Conservation (phyloP, 1,139 yeast species). For the Taiozyma sp. region DNA sequence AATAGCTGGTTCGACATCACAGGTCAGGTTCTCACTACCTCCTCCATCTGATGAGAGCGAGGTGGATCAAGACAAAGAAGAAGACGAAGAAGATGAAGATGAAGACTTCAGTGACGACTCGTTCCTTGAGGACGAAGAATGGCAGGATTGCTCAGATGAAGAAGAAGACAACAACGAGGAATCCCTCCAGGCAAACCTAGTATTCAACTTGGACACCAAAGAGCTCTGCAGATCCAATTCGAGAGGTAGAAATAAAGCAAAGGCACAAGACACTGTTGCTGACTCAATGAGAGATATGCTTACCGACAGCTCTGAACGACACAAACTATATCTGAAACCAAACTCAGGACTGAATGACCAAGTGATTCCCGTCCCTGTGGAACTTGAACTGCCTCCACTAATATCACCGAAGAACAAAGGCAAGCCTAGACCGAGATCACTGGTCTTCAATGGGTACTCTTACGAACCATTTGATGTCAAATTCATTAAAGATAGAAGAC, state of each 20-base stretch:
- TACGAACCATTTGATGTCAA: slow-evolving; percentile 21
- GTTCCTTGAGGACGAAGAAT: not conserved
- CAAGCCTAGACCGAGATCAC: slow-evolving; percentile 20
- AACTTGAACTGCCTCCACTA: slow-evolving; percentile 30
- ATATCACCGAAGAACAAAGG: slow-evolving; percentile 29
- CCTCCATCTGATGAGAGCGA: slow-evolving; percentile 6
- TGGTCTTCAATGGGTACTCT: slow-evolving; percentile 19
- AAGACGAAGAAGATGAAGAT: slow-evolving; percentile 9
- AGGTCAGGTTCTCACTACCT: slow-evolving; percentile 27
- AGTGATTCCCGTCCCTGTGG: slow-evolving; percentile 31
- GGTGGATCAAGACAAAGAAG: slow-evolving; percentile 5
- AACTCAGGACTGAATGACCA: slow-evolving; percentile 30
- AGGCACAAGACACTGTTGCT: slow-evolving; percentile 7
- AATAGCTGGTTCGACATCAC: slow-evolving; percentile 23
- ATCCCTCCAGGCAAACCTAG: slow-evolving; percentile 24
- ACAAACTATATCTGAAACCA: slow-evolving; percentile 27
- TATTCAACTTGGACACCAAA: slow-evolving; percentile 24
- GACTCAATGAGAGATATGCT: slow-evolving; percentile 16
- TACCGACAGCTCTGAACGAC: slow-evolving; percentile 16
- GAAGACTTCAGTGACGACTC: slow-evolving; percentile 10
- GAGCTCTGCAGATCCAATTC: slow-evolving; percentile 24
- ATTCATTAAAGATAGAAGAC: slow-evolving; percentile 1
- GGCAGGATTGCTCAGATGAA: slow-evolving; percentile 6
- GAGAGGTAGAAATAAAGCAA: slow-evolving; percentile 8
- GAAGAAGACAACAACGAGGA: slow-evolving; percentile 14